Conservation (phyloP, 2,329 filamentous ascomycete species). For the Ceratocystiopsis brevicomis region DNA sequence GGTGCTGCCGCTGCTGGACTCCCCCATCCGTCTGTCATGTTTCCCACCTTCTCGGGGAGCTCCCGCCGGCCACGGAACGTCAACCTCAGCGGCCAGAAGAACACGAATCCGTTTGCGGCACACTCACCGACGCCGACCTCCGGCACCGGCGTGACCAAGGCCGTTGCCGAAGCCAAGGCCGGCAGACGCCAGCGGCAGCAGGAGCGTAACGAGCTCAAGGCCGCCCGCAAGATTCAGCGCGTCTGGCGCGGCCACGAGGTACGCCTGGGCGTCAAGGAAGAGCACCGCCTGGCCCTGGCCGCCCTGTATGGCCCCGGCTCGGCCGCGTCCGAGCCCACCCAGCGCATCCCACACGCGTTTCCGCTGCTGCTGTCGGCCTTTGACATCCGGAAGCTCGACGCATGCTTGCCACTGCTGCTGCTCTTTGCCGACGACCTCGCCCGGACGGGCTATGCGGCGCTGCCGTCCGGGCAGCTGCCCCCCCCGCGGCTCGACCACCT, state of each 20-base stretch:
- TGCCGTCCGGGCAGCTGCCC: slow-evolving; percentile 16
- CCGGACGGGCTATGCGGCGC: slow-evolving; percentile 16
- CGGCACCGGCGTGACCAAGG: slow-evolving; percentile 49
- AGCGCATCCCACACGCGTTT: slow-evolving; percentile 23
- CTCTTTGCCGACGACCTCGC: slow-evolving; percentile 26
- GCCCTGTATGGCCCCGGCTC: slow-evolving; percentile 24
- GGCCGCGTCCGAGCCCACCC: slow-evolving; percentile 13
- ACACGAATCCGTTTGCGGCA: slow-evolving; percentile 59
- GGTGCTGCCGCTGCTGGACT: no score
- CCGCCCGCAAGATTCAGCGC: slow-evolving; percentile 55
- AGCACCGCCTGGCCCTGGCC: slow-evolving; percentile 45
- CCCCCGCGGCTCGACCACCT: slow-evolving; percentile 18
- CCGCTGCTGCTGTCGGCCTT: slow-evolving; percentile 32
- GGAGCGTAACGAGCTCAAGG: slow-evolving; percentile 59
- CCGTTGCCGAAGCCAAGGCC: slow-evolving; percentile 70
- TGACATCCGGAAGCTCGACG: slow-evolving; percentile 18
- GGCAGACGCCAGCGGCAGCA: slow-evolving; percentile 64
- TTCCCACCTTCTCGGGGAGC: slow-evolving; percentile 76
- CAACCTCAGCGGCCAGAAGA: slow-evolving; percentile 68
- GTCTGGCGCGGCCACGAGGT: slow-evolving; percentile 61
- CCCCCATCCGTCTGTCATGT: slow-evolving; percentile 37
- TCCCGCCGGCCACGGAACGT: slow-evolving; percentile 76
- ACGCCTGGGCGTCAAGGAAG: slow-evolving; percentile 37
- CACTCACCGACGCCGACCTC: slow-evolving; percentile 36
- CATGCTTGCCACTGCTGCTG: slow-evolving; percentile 30